phyloP scores from a whole-genome alignment of 768 basidiomycete genomes.

The Mycena sanguinolenta region DNA sequence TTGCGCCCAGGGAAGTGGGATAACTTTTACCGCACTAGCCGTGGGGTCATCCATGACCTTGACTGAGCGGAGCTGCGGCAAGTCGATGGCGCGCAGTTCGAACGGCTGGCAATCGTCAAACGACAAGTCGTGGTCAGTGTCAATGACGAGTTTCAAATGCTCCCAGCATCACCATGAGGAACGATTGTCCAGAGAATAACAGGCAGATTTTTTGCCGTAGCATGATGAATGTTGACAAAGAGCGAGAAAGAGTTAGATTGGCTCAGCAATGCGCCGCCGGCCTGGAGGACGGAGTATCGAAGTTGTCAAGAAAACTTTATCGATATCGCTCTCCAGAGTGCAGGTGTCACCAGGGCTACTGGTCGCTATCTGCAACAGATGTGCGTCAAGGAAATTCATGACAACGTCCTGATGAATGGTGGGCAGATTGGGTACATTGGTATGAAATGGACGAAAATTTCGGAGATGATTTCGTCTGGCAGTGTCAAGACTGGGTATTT shows the following conservation, averaged over 20 bases:
- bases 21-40: too few species aligned
- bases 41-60: background rate
- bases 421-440: too few species aligned
- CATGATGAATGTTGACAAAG: background rate
- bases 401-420: background rate
- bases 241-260: background rate
- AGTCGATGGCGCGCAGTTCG: too few species aligned
- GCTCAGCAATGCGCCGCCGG: background rate
- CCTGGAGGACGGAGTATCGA: background rate
- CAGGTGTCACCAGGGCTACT: background rate
- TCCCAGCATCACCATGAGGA: slow-evolving; percentile 4
- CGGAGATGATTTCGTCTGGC: too few species aligned
- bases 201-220: too few species aligned
- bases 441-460: too few species aligned
- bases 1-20: background rate
- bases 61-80: too few species aligned
- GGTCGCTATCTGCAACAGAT: background rate
- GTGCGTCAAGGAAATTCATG: background rate
- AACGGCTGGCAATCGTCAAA: too few species aligned
- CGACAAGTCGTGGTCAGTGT: too few species aligned
- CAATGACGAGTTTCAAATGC: background rate
- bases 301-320: background rate
- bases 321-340: background rate
- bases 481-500: too few species aligned
- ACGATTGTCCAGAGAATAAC: background rate